Evolutionary conservation across 169 alveolate species (phyloP).

Genomic region (Plasmodium gaboni): DNA sequence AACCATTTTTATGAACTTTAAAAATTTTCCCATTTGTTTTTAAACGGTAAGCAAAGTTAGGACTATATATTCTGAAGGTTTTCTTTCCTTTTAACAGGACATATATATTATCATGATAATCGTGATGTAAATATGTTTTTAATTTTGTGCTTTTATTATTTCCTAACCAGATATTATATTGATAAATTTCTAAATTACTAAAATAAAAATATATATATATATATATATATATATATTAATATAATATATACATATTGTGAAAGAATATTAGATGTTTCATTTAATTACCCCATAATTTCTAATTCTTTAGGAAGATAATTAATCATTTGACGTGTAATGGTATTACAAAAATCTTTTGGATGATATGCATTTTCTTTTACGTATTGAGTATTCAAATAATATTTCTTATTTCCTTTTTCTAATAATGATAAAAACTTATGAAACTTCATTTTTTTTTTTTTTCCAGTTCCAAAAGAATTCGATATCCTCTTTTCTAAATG

Average conservation of each 20-base stretch:
- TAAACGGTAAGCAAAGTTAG: constrained; percentile 62
- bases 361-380: constrained; percentile 67
- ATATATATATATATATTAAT: too few species aligned
- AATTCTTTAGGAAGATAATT: constrained; percentile 58
- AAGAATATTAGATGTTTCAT: not conserved
- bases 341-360: constrained; percentile 71
- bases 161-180: constrained; percentile 73
- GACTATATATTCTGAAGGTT: constrained; percentile 74
- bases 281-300: constrained; percentile 73
- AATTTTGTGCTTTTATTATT: constrained; percentile 55
- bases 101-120: constrained; percentile 73
- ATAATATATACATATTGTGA: not conserved
- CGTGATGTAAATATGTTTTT: constrained; percentile 75
- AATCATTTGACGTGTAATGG: constrained; percentile 63
- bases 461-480: constrained; percentile 71
- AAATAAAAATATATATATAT: not conserved
- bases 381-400: constrained; percentile 72
- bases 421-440: constrained; percentile 69
- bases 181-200: constrained; percentile 73
- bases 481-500: constrained; percentile 68
- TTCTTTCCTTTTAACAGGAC: constrained; percentile 73
- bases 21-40: constrained; percentile 63
- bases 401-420: constrained; percentile 71
- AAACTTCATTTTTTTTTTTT: constrained; percentile 70
- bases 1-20: constrained; percentile 58